A percentile compares a stretch with the other conserved stretches of the same genome.
Evolutionary conservation across 495 filamentous ascomycete genomes (phyloP).

Genomic region (Annulohypoxylon moriforme): DNA sequence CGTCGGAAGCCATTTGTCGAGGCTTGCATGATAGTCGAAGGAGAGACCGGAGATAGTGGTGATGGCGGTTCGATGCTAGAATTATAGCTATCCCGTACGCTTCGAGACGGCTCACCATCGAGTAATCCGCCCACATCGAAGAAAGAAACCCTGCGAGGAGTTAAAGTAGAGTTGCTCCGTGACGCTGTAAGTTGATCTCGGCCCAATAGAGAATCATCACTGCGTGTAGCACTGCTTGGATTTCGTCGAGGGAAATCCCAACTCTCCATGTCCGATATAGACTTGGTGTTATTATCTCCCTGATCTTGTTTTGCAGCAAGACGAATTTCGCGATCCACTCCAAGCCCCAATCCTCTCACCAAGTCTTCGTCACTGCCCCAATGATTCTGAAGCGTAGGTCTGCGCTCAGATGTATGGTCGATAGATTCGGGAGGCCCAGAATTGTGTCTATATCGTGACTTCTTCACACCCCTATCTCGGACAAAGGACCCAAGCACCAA

Average conservation of each 20-base stretch:
- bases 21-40: constrained; percentile 50
- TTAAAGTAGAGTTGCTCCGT: constrained; percentile 51
- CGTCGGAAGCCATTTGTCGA: constrained; percentile 51
- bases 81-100: constrained; percentile 50
- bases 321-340: constrained; percentile 68
- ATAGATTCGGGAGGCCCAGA: constrained; percentile 57
- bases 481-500: constrained; percentile 86
- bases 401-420: constrained; percentile 57
- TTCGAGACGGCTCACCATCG: constrained; percentile 50
- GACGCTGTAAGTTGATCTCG: constrained; percentile 40
- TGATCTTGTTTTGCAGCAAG: constrained; percentile 41
- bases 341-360: constrained; percentile 75
- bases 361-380: constrained; percentile 90
- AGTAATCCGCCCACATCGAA: constrained; percentile 78
- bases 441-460: constrained; percentile 74
- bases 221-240: constrained; percentile 41
- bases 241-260: constrained; percentile 55
- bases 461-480: constrained; percentile 81
- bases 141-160: constrained; percentile 68
- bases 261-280: constrained; percentile 50
- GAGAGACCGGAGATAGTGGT: constrained; percentile 39
- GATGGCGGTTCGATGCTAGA: constrained; percentile 49
- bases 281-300: constrained; percentile 39
- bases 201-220: constrained; percentile 50
- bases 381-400: constrained; percentile 64